Evolutionary conservation across 805 yeast genomes (phyloP).

Genomic region (Wickerhamiella azymoides): DNA sequence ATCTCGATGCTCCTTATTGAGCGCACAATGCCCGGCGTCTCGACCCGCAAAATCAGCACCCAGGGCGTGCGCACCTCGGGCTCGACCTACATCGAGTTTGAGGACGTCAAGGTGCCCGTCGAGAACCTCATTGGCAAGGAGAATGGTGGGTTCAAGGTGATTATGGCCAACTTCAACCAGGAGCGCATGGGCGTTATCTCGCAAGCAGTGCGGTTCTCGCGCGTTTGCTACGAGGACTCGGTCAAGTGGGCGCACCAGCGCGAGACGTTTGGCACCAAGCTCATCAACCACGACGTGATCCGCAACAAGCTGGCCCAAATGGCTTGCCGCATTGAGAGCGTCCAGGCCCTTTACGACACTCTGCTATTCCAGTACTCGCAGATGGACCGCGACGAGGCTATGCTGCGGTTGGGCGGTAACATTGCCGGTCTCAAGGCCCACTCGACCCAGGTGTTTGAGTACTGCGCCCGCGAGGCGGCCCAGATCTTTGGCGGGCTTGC

Average conservation of each 20-base stretch:
- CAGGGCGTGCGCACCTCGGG: conserved; percentile 33
- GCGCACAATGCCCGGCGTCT: conserved; percentile 28
- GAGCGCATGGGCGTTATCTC: conserved; percentile 31
- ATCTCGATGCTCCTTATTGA: conserved; percentile 30
- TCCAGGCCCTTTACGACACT: conserved; percentile 28
- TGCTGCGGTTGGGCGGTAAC: conserved; percentile 31
- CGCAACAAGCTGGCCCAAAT: conserved; percentile 32
- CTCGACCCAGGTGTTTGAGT: conserved; percentile 30
- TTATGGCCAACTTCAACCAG: conserved; percentile 34
- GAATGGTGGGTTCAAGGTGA: conserved; percentile 32
- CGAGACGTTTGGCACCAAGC: conserved; percentile 30
- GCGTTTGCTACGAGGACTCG: conserved; percentile 32
- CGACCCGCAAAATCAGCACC: conserved; percentile 27
- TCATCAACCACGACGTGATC: conserved; percentile 31
- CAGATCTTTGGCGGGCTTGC: conserved; percentile 33
- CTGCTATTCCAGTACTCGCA: conserved; percentile 25
- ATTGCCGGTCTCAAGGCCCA: conserved; percentile 33
- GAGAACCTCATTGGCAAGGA: conserved; percentile 31
- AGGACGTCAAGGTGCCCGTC: conserved; percentile 34
- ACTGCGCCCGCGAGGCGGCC: conserved; percentile 33
- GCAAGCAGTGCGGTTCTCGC: conserved; percentile 31
- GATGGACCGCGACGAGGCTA: conserved; percentile 30
- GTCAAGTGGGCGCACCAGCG: conserved; percentile 32
- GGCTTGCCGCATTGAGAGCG: conserved; percentile 30
- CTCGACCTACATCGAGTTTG: conserved; percentile 29